These are phyloP conservation scores for Thuidium tamariscinum DNA, from an alignment of 225 moss, liverwort and hornwort genomes.

Conservation along the genomic window DNA sequence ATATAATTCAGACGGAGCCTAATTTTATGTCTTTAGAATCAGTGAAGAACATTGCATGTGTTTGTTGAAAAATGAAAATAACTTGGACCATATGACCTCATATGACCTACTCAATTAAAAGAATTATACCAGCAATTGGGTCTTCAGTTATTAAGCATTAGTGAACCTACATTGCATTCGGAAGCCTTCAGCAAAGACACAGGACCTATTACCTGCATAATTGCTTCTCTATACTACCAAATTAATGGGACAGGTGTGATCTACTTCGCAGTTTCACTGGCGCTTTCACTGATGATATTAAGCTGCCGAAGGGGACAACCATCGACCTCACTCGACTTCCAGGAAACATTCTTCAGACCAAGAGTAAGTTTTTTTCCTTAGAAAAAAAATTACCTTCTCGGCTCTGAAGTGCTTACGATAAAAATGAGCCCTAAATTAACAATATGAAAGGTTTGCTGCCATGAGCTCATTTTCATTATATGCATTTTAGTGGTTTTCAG, in stretches of 20 bases:
- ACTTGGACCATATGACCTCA: background rate
- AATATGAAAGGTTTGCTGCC: background rate
- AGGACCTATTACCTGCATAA: background rate
- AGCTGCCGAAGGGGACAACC: conserved; percentile 63
- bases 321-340: conserved; percentile 78
- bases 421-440: background rate
- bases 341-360: conserved; percentile 64
- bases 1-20: background rate
- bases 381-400: background rate
- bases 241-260: background rate
- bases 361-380: conserved; percentile 19
- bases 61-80: background rate
- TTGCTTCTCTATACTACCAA: background rate
- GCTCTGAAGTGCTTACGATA: background rate
- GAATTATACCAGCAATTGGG: background rate
- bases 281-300: conserved; percentile 70
- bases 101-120: background rate
- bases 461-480: background rate
- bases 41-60: background rate
- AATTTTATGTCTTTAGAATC: background rate
- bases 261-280: conserved; percentile 54
- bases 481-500: background rate
- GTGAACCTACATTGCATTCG: background rate
- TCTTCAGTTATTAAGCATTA: background rate
- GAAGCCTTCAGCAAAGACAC: background rate